Evolutionary conservation across 2,329 filamentous ascomycete genomes (phyloP).

Genomic region (Chaetothyriales sp.): DNA sequence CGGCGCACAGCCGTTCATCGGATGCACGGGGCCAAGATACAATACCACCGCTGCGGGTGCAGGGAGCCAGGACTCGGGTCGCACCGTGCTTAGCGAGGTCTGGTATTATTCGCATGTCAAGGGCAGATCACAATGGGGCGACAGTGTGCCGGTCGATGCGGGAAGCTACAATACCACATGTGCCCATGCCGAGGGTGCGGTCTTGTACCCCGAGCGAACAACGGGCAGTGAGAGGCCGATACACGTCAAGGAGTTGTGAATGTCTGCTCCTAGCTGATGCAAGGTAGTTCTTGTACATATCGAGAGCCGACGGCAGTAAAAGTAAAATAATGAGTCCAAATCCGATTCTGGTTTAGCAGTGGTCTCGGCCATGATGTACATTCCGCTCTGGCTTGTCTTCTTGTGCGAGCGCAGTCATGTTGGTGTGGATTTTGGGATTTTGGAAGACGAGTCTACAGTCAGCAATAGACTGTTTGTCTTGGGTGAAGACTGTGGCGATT

Average conservation of each 20-base stretch:
- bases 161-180: constrained; percentile 15
- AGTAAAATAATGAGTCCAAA: neutral
- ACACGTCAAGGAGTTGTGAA: neutral
- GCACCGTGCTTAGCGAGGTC: constrained; percentile 44
- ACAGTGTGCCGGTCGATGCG: constrained; percentile 25
- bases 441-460: too few relatives aligned
- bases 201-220: constrained; percentile 15
- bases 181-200: constrained; percentile 14
- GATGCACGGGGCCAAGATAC: constrained; percentile 45
- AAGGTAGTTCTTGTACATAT: neutral
- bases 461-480: too few relatives aligned
- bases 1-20: constrained; percentile 44
- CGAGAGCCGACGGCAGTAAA: neutral
- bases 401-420: too few relatives aligned
- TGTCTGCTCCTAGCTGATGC: neutral
- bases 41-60: constrained; percentile 45
- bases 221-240: neutral
- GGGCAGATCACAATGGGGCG: constrained; percentile 40
- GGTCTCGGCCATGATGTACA: too few relatives aligned
- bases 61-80: constrained; percentile 40
- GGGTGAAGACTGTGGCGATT: too few relatives aligned
- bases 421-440: too few relatives aligned
- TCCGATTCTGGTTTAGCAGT: too few relatives aligned
- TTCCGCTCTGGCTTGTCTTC: too few relatives aligned
- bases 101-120: constrained; percentile 51